These are phyloP conservation scores for Rhizopogon rudus DNA, from an alignment of 768 basidiomycete genomes.

Conservation along the genomic window DNA sequence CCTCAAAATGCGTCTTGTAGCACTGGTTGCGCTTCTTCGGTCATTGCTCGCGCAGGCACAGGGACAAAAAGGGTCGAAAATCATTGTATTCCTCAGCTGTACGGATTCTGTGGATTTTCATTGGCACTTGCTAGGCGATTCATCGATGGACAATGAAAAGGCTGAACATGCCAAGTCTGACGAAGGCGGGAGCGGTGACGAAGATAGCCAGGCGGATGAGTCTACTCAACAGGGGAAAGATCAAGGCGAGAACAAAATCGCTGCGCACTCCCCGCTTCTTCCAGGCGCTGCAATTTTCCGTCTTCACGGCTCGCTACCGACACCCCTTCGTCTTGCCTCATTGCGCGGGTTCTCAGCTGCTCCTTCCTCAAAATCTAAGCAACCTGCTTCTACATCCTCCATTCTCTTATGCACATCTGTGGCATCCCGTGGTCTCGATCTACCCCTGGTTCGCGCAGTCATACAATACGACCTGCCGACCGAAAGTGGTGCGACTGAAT, in stretches of 20 bases:
- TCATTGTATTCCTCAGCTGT: constrained; percentile 95
- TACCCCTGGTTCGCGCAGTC: constrained; percentile 91
- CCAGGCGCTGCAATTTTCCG: constrained; percentile 81
- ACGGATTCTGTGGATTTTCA: constrained; percentile 98
- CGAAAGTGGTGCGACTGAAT: constrained; percentile 94
- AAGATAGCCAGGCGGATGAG: constrained; percentile 21
- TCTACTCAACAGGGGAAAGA: constrained; percentile 18
- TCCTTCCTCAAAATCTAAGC: constrained; percentile 25
- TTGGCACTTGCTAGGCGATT: constrained; percentile 76
- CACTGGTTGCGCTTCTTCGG: constrained; percentile 82
- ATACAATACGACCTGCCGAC: constrained; percentile 97
- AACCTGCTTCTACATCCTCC: constrained; percentile 41
- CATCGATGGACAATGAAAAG: constrained; percentile 52
- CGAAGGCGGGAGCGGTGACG: constrained; percentile 11
- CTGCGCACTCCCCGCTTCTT: constrained; percentile 66
- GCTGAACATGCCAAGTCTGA: constrained; percentile 19
- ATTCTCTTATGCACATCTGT: constrained; percentile 95
- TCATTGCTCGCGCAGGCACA: constrained; percentile 65
- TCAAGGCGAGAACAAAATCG: constrained; percentile 38
- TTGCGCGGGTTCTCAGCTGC: constrained; percentile 72
- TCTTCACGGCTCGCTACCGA: constrained; percentile 89
- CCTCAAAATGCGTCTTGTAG: constrained; percentile 90
- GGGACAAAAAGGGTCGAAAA: constrained; percentile 52
- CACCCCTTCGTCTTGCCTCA: constrained; percentile 72
- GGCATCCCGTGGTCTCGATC: constrained; percentile 95